Evolutionary conservation across 2,329 filamentous ascomycete genomes (phyloP).

Genomic region (Zymoseptoria tritici): DNA sequence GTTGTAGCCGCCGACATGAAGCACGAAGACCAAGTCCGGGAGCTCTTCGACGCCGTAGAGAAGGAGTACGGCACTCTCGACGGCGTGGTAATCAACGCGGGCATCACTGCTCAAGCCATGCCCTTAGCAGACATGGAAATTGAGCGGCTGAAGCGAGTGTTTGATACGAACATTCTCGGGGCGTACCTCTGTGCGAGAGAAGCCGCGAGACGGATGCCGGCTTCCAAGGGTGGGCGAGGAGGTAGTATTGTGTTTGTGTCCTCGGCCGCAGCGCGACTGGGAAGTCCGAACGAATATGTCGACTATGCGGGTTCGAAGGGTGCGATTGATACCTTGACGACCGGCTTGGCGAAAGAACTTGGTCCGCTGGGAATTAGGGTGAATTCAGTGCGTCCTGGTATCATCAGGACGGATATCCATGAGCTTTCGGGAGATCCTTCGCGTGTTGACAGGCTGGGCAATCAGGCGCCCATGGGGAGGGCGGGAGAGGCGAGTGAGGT

Average conservation of each 20-base stretch:
- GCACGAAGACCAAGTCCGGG: constrained; percentile 17
- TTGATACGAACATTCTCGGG: constrained; percentile 24
- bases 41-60: constrained; percentile 20
- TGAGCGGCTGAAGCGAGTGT: constrained; percentile 15
- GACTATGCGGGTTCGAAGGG: no score
- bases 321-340: no score
- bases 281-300: no score
- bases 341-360: no score
- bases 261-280: no score
- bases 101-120: constrained; percentile 19
- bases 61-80: constrained; percentile 14
- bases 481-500: constrained; percentile 23
- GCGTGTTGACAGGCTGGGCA: constrained; percentile 17
- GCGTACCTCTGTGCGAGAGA: constrained; percentile 25
- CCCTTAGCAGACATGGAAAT: constrained; percentile 20
- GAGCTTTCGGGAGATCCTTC: constrained; percentile 17
- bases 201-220: constrained; percentile 19
- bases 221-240: constrained; percentile 2
- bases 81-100: constrained; percentile 25
- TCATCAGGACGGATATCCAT: no score
- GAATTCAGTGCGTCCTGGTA: no score
- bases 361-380: no score
- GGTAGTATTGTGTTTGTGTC: constrained; percentile 17
- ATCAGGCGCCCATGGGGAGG: constrained; percentile 18
- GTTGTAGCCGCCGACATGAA: constrained; percentile 17